Conservation (phyloP, 768 basidiomycete species). For the Ephemerocybe angulata region DNA sequence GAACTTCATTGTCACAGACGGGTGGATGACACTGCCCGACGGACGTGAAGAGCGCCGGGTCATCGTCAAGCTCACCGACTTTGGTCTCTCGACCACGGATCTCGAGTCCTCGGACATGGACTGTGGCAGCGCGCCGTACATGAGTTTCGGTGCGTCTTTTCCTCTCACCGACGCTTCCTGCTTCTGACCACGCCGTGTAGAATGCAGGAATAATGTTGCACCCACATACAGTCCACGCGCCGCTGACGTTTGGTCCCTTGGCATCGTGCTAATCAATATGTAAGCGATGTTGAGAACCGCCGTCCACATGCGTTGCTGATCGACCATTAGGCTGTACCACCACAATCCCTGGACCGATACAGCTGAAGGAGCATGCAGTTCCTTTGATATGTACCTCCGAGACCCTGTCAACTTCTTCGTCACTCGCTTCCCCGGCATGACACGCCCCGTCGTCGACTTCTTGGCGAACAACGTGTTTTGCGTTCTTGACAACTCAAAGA, state of each 20-base stretch:
- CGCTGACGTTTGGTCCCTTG: constrained; percentile 98
- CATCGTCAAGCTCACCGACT: constrained; percentile 94
- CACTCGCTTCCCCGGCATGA: constrained; percentile 88
- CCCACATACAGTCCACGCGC: constrained; percentile 92
- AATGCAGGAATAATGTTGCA: constrained; percentile 96
- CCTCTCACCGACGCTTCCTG: background rate
- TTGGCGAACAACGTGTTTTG: constrained; percentile 84
- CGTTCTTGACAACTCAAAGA: constrained; percentile 60
- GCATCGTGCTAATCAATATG: constrained; percentile 99
- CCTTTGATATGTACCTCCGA: constrained; percentile 76
- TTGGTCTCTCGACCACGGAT: constrained; percentile 91
- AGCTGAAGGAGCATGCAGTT: constrained; percentile 69
- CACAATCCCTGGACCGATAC: constrained; percentile 99
- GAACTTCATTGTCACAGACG: constrained; percentile 95
- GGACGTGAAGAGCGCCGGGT: constrained; percentile 78
- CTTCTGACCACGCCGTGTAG: constrained; percentile 36
- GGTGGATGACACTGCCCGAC: constrained; percentile 50
- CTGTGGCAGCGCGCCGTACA: constrained; percentile 97
- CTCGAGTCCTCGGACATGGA: constrained; percentile 91
- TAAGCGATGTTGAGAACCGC: constrained; percentile 29
- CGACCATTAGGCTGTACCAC: constrained; percentile 78
- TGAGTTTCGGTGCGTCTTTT: constrained; percentile 81
- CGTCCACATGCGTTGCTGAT: constrained; percentile 9
- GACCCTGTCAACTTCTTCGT: constrained; percentile 86
- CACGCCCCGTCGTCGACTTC: constrained; percentile 78